Evolutionary conservation across 2,329 filamentous ascomycete species (phyloP).

Genomic region (Epichloe scottii): DNA sequence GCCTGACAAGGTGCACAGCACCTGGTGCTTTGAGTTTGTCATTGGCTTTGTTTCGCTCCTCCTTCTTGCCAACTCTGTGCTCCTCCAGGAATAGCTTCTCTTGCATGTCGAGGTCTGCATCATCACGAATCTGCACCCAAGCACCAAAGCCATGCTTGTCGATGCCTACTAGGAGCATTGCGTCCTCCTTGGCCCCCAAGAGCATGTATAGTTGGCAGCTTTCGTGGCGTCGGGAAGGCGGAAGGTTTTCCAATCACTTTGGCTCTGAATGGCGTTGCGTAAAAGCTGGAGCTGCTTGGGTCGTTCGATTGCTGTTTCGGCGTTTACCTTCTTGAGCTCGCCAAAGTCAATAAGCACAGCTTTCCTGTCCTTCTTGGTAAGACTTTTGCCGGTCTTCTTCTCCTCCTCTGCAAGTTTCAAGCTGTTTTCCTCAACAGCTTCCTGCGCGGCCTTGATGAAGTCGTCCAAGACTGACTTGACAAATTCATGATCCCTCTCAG

Average conservation of each 20-base stretch:
- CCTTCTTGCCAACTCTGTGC: constrained; percentile 95
- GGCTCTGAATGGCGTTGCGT: constrained; percentile 55
- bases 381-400: constrained; percentile 64
- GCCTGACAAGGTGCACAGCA: constrained; percentile 91
- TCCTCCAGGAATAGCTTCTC: constrained; percentile 97
- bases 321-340: constrained; percentile 88
- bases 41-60: constrained; percentile 69
- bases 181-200: constrained; percentile 89
- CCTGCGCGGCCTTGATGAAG: constrained; percentile 47
- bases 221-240: constrained; percentile 87
- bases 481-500: constrained; percentile 69
- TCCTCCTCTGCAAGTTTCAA: constrained; percentile 68
- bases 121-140: constrained; percentile 89
- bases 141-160: constrained; percentile 89
- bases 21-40: constrained; percentile 82
- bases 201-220: constrained; percentile 76
- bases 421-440: constrained; percentile 53
- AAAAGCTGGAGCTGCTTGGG: constrained; percentile 81
- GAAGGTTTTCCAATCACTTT: constrained; percentile 64
- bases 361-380: constrained; percentile 97
- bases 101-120: constrained; percentile 68
- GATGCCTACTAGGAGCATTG: constrained; percentile 92
- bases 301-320: constrained; percentile 85
- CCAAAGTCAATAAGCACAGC: constrained; percentile 91
- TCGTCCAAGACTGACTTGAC: constrained; percentile 65